Evolutionary conservation across 1,139 yeast genomes (phyloP).

Genomic region (Candida albicans): DNA sequence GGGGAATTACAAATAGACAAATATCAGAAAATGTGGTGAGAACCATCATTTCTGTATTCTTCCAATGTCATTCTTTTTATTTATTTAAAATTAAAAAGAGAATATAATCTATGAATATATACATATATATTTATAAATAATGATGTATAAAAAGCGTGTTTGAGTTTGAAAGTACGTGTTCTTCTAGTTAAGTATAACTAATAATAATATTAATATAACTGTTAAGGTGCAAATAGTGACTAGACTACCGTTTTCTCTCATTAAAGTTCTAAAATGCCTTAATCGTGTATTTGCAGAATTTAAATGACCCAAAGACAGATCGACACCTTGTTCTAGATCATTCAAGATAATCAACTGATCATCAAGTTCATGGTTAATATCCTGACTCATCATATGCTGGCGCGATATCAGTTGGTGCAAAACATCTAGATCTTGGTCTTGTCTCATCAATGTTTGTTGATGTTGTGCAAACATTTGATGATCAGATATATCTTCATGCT

Average conservation of each 20-base stretch:
- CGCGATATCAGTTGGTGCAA: constrained; percentile 61
- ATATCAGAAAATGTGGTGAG: not conserved
- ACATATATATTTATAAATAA: constrained; percentile 5
- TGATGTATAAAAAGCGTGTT: constrained; percentile 5
- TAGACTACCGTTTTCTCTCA: constrained; percentile 71
- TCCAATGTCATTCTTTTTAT: too few relatives aligned
- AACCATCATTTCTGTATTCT: too few relatives aligned
- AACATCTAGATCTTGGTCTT: constrained; percentile 60
- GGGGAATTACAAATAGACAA: not conserved
- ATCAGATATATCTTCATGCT: constrained; percentile 22
- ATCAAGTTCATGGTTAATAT: constrained; percentile 65
- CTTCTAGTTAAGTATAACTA: constrained; percentile 56
- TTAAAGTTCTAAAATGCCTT: constrained; percentile 52
- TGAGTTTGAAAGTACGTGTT: not conserved
- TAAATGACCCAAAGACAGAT: constrained; percentile 51
- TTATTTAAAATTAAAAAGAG: too few relatives aligned
- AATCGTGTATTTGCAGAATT: constrained; percentile 56
- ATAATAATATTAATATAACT: constrained; percentile 55
- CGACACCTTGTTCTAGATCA: constrained; percentile 71
- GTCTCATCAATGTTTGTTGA: constrained; percentile 61
- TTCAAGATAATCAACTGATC: constrained; percentile 67
- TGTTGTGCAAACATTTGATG: constrained; percentile 64
- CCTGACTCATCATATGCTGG: constrained; percentile 65
- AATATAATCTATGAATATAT: not conserved
- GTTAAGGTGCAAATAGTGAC: constrained; percentile 66